Base-by-base conservation (phyloP, 129 eudicot genomes). In the Smallanthus sonchifolius region DNA sequence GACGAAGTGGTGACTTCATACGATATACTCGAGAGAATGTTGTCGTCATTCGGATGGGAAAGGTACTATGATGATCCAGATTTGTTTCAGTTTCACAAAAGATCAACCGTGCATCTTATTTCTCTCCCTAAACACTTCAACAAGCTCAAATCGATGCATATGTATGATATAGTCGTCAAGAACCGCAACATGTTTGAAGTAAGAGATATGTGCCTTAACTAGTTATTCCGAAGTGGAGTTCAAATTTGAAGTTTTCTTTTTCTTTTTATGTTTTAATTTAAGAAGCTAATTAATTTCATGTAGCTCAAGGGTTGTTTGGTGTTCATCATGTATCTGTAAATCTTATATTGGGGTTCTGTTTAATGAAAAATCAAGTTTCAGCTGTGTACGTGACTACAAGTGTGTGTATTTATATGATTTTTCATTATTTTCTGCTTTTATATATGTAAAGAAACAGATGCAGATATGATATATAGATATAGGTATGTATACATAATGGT, bases 161-260 rank as follows among this genome's bases (percentile, higher is more conserved):
- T 89, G 98, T 92, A 69, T 49, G 98, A 89, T 65, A 89, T 92
- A 19, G 92, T 92, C 13, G 98, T 92, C 63, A 92, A 92, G 82
- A 89, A 89, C 71, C 91, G 98, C 6, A 92, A 92, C 76, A 79
- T 82, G 74, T 92, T 91, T 77, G 96, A 86, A 91, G 97, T 88
- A 17, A 76, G 92, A 82, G 92, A 91, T 48, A 48, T 69, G 37
- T 69, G 62, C 37, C 34, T 56, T 74, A 34, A 20, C 20, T 56
- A 49, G 37, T 61, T 49, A 24, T n/a, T n/a, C n/a, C n/a, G n/a
- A n/a, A 55, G 14, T 17, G 30, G 69, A 24, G 30, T 24, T 24
- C 30, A 24, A 24, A 24, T 24, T 24, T 24, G n/a, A n/a, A 24
- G 30, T 1, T 24, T 24, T 24, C 1, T 24, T 24, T 24, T 24